These are phyloP conservation scores for Cadophora gregata DNA, from an alignment of 2,329 filamentous ascomycete species.

Conservation along the genomic window DNA sequence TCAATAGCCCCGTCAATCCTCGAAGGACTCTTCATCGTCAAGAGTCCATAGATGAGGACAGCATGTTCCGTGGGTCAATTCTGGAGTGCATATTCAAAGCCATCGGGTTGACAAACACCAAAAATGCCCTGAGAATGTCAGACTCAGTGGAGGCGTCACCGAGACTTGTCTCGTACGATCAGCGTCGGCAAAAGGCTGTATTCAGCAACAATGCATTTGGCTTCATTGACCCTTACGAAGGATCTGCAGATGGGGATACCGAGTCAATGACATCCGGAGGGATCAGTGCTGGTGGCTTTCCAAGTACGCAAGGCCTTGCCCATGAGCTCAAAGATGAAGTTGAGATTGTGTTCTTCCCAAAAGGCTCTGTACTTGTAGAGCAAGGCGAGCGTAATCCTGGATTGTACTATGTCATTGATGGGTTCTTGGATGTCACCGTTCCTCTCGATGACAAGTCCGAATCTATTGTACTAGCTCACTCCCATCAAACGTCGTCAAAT, in stretches of 20 bases:
- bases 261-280: constrained; percentile 82
- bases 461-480: constrained; percentile 40
- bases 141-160: constrained; percentile 88
- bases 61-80: constrained; percentile 86
- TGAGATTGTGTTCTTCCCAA: constrained; percentile 96
- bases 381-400: constrained; percentile 97
- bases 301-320: constrained; percentile 69
- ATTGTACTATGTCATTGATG: constrained; percentile 96
- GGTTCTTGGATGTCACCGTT: constrained; percentile 94
- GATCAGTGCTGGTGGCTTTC: constrained; percentile 60
- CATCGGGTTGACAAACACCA: constrained; percentile 77
- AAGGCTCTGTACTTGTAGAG: constrained; percentile 92
- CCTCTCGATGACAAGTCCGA: constrained; percentile 57
- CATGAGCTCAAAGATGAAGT: constrained; percentile 90
- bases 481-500: constrained; percentile 33
- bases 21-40: constrained; percentile 68
- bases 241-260: constrained; percentile 78
- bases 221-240: constrained; percentile 85
- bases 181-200: constrained; percentile 76
- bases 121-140: constrained; percentile 67
- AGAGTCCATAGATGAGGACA: constrained; percentile 86
- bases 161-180: constrained; percentile 82
- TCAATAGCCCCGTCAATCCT: constrained; percentile 54
- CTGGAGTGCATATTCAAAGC: constrained; percentile 96
- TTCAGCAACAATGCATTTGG: constrained; percentile 87